Evolutionary conservation across 2,329 filamentous ascomycete genomes (phyloP).

Genomic region (Xylariaceae sp.): DNA sequence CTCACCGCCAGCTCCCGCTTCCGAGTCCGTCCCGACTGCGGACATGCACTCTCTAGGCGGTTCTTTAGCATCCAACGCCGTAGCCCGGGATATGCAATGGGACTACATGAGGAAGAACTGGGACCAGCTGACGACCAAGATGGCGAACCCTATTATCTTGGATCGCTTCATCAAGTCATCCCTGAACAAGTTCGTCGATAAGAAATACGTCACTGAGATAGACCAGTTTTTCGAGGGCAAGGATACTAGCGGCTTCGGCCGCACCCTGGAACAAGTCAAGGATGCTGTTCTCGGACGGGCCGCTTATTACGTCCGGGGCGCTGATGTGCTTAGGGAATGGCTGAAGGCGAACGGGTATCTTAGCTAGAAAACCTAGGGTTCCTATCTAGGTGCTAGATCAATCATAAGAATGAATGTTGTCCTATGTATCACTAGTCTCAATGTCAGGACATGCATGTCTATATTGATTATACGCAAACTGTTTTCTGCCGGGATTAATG

Average conservation of each 20-base stretch:
- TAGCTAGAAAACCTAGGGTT: constrained; percentile 8
- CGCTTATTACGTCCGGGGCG: constrained; percentile 75
- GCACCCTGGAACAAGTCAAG: constrained; percentile 77
- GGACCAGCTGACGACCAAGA: constrained; percentile 64
- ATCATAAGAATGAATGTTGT: too few relatives aligned
- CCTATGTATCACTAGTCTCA: too few relatives aligned
- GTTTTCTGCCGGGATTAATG: too few relatives aligned
- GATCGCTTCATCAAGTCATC: constrained; percentile 82
- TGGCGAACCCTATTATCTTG: constrained; percentile 80
- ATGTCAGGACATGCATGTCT: too few relatives aligned
- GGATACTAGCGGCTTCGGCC: constrained; percentile 81
- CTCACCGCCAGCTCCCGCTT: constrained; percentile 45
- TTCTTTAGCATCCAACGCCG: constrained; percentile 67
- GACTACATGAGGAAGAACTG: constrained; percentile 81
- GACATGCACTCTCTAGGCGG: constrained; percentile 82
- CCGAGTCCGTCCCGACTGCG: constrained; percentile 69
- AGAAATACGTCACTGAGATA: constrained; percentile 69
- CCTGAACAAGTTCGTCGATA: constrained; percentile 73
- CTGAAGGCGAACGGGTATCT: constrained; percentile 50
- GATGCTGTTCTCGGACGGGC: constrained; percentile 83
- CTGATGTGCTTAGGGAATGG: constrained; percentile 72
- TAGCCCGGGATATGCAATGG: constrained; percentile 75
- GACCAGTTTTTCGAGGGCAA: constrained; percentile 78
- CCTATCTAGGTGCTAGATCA: background rate
- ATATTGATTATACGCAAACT: too few relatives aligned